Base-by-base conservation (phyloP, 257 asterid species). In the Rehmannia glutinosa region DNA sequence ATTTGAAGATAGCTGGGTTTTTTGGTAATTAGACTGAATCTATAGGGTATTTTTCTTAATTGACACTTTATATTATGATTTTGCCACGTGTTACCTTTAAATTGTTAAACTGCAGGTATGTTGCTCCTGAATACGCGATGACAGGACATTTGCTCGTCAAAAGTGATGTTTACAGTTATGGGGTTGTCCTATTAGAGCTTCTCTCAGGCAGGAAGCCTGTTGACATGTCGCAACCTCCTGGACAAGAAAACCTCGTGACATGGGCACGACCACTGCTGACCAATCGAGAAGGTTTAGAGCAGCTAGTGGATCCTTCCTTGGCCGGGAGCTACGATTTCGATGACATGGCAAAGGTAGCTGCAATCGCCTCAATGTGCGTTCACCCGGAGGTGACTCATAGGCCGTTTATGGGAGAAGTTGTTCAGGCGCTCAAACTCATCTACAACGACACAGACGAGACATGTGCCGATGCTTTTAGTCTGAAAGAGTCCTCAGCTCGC, bases 121-220 rank as follows among this genome's bases (percentile, higher is more conserved):
- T 91, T 45, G 97, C 99, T 65, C 97, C 97, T 64, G 97, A 94
- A 83, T 91, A 94, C 78, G 97, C 99, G 25, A 91, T 94, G 99
- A 91, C 96, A 0, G 97, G 97, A 13, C 99, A 88, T 77, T 75
- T 94, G 36, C 97, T 94, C 1, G 99, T 94, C 56, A 91, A 94
- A 76, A 91, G 96, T 20, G 99, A 94, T 46, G 96, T 94, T 35
- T 91, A 94, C 80, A 94, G 97, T 56, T 94, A 91, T 2, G 99
- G 99, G 30, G 97, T 91, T 50, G 97, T 94, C 45, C 83, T 94
- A 32, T 52, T 94, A 43, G 99, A 94, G 86, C 87, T 88, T 69
- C 89, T 94, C 58, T 79, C 97, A 0, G 95, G 97, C 17, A 85
- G 96, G 78, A 85, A 86, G 76, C 97, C 97, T 0, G 97, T 94